Base-by-base conservation (phyloP, 208 protist species). In the Trypanosoma mega region DNA sequence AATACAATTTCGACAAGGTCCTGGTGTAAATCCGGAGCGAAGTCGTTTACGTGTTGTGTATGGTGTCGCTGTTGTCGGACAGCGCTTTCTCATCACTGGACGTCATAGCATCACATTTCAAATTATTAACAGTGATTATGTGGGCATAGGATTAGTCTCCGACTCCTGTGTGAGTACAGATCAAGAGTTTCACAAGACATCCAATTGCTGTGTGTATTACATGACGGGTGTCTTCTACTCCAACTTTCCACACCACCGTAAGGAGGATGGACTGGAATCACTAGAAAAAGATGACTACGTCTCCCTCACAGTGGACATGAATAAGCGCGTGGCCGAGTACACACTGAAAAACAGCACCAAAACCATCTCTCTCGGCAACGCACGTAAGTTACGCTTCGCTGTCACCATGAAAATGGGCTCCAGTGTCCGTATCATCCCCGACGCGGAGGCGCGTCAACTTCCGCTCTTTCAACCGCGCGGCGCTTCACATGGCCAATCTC, bases 221-320 rank as follows among this genome's bases (percentile, higher is more conserved):
- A 94, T 94, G 87, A 91, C 91, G 2, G 91, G 91, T 18, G 91
- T 96, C 2, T 94, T 96, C 50, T 96, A 94, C 80, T 82, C 83
- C 34, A 94, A 94, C 68, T 96, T 85, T 61, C 82, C 85, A 0
- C 74, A 93, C 59, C 87, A 93, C 68, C 69, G 79, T 12, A 96
- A 96, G 61, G 87, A 96, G 62, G 91, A 96, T 53, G 84, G 78
- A 39, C 68, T 94, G 0, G 76, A 88, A 44, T 62, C 68, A 20
- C 77, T 96, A 27, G 82, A 87, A 44, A 82, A 74, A 36, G 75
- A 71, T 31, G 83, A 94, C 48, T 85, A 77, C 33, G 72, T 96
- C 2, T 80, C 85, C 7, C 61, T 96, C 30, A 70, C 70, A 24
- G 68, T 96, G 2, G 86, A 96, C 64, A 79, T 96, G 67, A 83